Conservation (phyloP, 2,329 filamentous ascomycete genomes). For the Aspergillus sp. region DNA sequence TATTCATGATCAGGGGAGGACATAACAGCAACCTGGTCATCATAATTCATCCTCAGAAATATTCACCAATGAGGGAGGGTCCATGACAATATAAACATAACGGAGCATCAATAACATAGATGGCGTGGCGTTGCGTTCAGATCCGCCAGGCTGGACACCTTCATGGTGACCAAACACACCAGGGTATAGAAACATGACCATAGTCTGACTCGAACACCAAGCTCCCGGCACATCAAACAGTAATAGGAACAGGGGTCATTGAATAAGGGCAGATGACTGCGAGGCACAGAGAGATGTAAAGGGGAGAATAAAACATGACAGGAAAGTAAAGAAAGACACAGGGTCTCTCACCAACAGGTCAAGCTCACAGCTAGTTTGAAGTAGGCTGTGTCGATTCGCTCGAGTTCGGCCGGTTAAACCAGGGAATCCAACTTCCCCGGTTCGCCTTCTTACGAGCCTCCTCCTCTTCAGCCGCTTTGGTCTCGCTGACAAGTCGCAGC, state of each 20-base stretch:
- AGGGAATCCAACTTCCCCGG: slow-evolving; percentile 47
- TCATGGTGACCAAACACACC: slow-evolving; percentile 13
- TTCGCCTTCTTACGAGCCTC: slow-evolving; percentile 48
- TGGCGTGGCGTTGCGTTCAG: neutral
- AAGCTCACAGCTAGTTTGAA: neutral
- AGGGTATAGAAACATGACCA: slow-evolving; percentile 19
- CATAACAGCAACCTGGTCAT: slow-evolving; percentile 12
- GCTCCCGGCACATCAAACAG: slow-evolving; percentile 3
- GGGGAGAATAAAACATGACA: slow-evolving; percentile 5
- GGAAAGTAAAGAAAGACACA: slow-evolving; percentile 3
- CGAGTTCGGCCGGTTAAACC: slow-evolving; percentile 42
- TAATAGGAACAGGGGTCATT: slow-evolving; percentile 1
- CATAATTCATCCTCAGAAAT: slow-evolving; percentile 7
- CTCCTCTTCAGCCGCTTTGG: slow-evolving; percentile 40
- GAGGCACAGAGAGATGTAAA: slow-evolving; percentile 5
- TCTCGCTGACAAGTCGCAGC: slow-evolving; percentile 68
- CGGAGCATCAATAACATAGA: slow-evolving; percentile 6
- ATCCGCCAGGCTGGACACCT: neutral
- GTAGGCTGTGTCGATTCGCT: slow-evolving; percentile 19
- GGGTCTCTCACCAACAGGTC: slow-evolving; percentile 4
- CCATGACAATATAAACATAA: slow-evolving; percentile 7
- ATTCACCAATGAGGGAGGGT: slow-evolving; percentile 7
- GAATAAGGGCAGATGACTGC: neutral
- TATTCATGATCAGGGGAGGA: slow-evolving; percentile 18
- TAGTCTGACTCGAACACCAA: slow-evolving; percentile 12